phyloP scores from a whole-genome alignment of 2,329 filamentous ascomycete species.

The Didymella sp. region DNA sequence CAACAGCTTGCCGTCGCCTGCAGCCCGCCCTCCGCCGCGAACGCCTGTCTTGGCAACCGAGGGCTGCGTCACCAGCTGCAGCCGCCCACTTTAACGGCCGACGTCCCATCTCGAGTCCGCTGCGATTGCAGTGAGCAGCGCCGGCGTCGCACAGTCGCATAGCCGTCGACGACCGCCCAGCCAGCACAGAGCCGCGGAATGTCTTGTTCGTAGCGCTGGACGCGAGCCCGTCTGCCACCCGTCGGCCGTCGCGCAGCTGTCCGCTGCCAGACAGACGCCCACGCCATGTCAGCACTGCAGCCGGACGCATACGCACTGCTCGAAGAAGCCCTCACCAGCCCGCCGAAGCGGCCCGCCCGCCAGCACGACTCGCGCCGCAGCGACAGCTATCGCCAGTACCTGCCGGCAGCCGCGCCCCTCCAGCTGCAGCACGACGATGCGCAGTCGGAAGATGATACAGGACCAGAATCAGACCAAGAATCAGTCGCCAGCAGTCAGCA shows the following conservation, averaged over 20 bases:
- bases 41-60: conserved; percentile 27
- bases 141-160: conserved; percentile 30
- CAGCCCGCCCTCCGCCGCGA: conserved; percentile 12
- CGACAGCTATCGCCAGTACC: conserved; percentile 35
- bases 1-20: neutral
- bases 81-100: neutral
- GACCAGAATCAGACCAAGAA: too few relatives aligned
- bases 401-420: conserved; percentile 34
- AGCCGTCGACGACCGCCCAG: conserved; percentile 14
- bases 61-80: conserved; percentile 33
- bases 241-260: neutral
- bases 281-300: conserved; percentile 31
- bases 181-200: conserved; percentile 22
- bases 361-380: conserved; percentile 37
- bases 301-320: conserved; percentile 40
- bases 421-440: conserved; percentile 20
- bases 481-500: conserved; percentile 33
- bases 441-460: conserved; percentile 38
- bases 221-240: conserved; percentile 7
- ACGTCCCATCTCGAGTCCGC: conserved; percentile 6
- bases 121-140: conserved; percentile 17
- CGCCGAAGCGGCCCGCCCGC: conserved; percentile 37
- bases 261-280: conserved; percentile 2
- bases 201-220: conserved; percentile 26
- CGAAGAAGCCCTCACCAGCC: conserved; percentile 41